Conservation (phyloP, 2,329 filamentous ascomycete genomes). For the Myriosclerotinia scirpicola region DNA sequence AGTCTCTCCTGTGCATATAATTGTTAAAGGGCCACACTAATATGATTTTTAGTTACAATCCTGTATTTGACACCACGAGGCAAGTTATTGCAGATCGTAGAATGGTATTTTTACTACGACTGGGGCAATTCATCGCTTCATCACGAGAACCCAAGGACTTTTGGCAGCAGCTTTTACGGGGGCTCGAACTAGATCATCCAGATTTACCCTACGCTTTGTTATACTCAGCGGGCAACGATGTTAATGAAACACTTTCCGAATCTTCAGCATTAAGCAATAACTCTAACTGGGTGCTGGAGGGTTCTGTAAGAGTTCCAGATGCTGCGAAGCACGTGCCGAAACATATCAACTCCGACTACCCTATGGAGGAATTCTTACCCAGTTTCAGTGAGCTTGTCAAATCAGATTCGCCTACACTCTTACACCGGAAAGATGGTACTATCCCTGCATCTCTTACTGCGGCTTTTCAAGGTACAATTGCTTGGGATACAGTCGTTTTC, state of each 20-base stretch:
- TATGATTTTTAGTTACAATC: slow-evolving; percentile 49
- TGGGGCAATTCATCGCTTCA: slow-evolving; percentile 70
- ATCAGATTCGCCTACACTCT: slow-evolving; percentile 15
- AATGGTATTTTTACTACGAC: slow-evolving; percentile 73
- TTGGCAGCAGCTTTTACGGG: slow-evolving; percentile 66
- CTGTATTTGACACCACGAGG: slow-evolving; percentile 76
- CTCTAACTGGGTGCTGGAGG: slow-evolving; percentile 32
- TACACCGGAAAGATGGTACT: slow-evolving; percentile 7
- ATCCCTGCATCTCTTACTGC: neutral
- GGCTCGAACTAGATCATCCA: slow-evolving; percentile 68
- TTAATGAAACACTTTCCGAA: slow-evolving; percentile 32
- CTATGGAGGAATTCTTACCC: slow-evolving; percentile 14
- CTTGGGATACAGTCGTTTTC: slow-evolving; percentile 12
- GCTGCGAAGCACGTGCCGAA: slow-evolving; percentile 8
- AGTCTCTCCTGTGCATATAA: slow-evolving; percentile 5
- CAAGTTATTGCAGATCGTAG: slow-evolving; percentile 72
- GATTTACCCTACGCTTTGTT: slow-evolving; percentile 76
- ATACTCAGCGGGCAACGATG: slow-evolving; percentile 71
- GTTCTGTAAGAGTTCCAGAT: slow-evolving; percentile 26
- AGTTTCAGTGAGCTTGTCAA: slow-evolving; percentile 8
- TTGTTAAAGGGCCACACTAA: neutral
- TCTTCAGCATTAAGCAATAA: slow-evolving; percentile 28
- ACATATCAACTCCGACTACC: slow-evolving; percentile 1
- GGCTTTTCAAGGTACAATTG: slow-evolving; percentile 1
- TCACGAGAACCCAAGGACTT: slow-evolving; percentile 72